Percentiles rank a stretch among this genome's conserved stretches.
These are phyloP conservation scores for Martiniozyma abietophila DNA, from an alignment of 805 yeast species.

Conservation along the genomic window DNA sequence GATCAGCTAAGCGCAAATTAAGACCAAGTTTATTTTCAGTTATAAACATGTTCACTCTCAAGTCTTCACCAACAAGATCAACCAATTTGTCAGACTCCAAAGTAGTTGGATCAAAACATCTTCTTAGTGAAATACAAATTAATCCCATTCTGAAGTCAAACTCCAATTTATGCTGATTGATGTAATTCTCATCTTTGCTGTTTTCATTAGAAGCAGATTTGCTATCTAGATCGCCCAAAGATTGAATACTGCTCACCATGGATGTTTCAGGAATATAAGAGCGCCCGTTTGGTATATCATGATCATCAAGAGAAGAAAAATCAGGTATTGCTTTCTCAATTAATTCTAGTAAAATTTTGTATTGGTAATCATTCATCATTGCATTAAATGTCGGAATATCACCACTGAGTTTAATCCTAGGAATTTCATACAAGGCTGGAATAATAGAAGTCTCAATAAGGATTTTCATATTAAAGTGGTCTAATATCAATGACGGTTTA, in stretches of 20 bases:
- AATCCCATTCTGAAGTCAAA: slow-evolving; percentile 59
- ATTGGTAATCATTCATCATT: slow-evolving; percentile 79
- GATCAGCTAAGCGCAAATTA: slow-evolving; percentile 52
- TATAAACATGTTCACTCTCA: slow-evolving; percentile 51
- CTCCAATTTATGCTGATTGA: slow-evolving; percentile 58
- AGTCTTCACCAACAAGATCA: slow-evolving; percentile 60
- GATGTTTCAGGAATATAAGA: slow-evolving; percentile 3
- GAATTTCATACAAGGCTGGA: slow-evolving; percentile 67
- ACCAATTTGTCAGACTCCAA: slow-evolving; percentile 59
- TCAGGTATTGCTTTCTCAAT: slow-evolving; percentile 61
- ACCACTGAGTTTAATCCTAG: slow-evolving; percentile 67
- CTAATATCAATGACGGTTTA: slow-evolving; percentile 57
- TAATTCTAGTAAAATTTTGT: slow-evolving; percentile 75
- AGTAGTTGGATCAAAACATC: slow-evolving; percentile 56
- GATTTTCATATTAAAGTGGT: slow-evolving; percentile 65
- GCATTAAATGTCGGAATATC: slow-evolving; percentile 65
- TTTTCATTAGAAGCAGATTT: background rate
- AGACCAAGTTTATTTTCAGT: slow-evolving; percentile 56
- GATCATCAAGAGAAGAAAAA: slow-evolving; percentile 12
- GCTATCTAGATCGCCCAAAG: background rate
- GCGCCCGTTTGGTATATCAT: background rate
- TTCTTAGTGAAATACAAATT: slow-evolving; percentile 51
- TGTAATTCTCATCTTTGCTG: slow-evolving; percentile 1
- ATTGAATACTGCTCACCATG: no score
- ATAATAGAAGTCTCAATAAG: slow-evolving; percentile 75